These are phyloP conservation scores for Calocybe gangraenosa DNA, from an alignment of 768 basidiomycete genomes.

Conservation along the genomic window DNA sequence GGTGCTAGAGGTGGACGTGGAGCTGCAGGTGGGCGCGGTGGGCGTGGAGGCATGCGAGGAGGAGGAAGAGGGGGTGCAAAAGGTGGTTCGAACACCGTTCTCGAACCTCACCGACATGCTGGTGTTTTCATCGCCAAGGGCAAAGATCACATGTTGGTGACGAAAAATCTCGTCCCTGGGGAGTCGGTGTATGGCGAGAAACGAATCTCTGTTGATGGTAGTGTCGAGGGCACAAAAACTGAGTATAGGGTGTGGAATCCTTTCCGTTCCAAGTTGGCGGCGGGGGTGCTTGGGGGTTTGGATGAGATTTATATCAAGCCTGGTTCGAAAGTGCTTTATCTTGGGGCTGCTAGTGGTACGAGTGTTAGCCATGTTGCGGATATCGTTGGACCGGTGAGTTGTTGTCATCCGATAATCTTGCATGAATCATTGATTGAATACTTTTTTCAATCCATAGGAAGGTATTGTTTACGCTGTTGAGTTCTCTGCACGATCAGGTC, in stretches of 20 bases:
- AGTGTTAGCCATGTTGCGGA: slow-evolving; percentile 99
- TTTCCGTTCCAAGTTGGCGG: slow-evolving; percentile 94
- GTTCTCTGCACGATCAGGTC: slow-evolving; percentile 93
- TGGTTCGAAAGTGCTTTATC: slow-evolving; percentile 93
- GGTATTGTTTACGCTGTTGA: slow-evolving; percentile 98
- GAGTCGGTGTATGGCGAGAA: slow-evolving; percentile 99
- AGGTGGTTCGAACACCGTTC: slow-evolving; percentile 84
- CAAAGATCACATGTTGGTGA: slow-evolving; percentile 96
- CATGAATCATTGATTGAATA: too few relatives aligned
- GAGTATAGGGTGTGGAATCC: slow-evolving; percentile 99
- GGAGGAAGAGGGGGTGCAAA: slow-evolving; percentile 67
- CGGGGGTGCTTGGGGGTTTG: slow-evolving; percentile 93
- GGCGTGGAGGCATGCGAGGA: slow-evolving; percentile 21
- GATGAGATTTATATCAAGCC: slow-evolving; percentile 91
- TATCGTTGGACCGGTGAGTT: slow-evolving; percentile 89
- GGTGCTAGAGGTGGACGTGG: slow-evolving; percentile 40
- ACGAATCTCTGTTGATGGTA: slow-evolving; percentile 82
- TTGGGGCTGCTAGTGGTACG: slow-evolving; percentile 97
- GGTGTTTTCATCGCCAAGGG: slow-evolving; percentile 97
- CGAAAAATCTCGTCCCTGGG: slow-evolving; percentile 95
- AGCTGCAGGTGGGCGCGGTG: slow-evolving; percentile 40
- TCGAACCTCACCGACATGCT: slow-evolving; percentile 92
- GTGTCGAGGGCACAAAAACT: slow-evolving; percentile 75
- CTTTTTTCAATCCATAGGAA: slow-evolving; percentile 47
- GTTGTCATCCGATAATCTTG: background rate